Evolutionary conservation across 2,329 filamentous ascomycete genomes (phyloP), one percentile per base, ranked within the genome.

Genomic region (Talaromyces marneffei): DNA sequence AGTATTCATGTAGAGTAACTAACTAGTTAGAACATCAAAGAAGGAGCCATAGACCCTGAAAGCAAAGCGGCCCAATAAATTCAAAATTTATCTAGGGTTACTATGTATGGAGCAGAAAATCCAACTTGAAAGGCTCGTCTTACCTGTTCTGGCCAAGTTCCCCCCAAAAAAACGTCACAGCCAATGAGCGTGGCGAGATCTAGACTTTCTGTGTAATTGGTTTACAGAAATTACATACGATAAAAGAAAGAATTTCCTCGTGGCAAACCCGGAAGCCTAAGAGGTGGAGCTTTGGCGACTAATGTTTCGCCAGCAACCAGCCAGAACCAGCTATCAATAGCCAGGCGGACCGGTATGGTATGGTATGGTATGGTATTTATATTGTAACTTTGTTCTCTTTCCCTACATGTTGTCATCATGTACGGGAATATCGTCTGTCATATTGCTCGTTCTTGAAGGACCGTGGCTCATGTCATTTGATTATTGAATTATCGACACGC

Each of bases 21-120:
- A n/a, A n/a, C n/a, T n/a, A n/a, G n/a, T n/a, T n/a, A 20, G 48
- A 20, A 16, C 35, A 52, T 35, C 23, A 25, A 9, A 27, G 23
- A 25, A 25, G 42, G 4, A 16, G 12, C 23, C 23, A 9, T 14
- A 27, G 14, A 14, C 18, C 20, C 23, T 48, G 8, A 2, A 52
- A 52, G 48, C 48, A 52, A n/a, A 35, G 48, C 48, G 29, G 48
- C 48, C 48, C 48, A 52, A 52, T n/a, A 52, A 52, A 52, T 8
- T 33, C 16, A 33, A 20, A 25, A n/a, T n/a, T n/a, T n/a, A n/a
- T n/a, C n/a, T n/a, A n/a, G n/a, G n/a, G n/a, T n/a, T n/a, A n/a
- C n/a, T n/a, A n/a, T n/a, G n/a, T n/a, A n/a, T n/a, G n/a, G n/a
- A n/a, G n/a, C n/a, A n/a, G n/a, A n/a, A n/a, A n/a, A n/a, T n/a